Percentiles rank a stretch among this genome's conserved stretches.
These are phyloP conservation scores for Tylopilus balloui DNA, from an alignment of 768 basidiomycete genomes.

Conservation along the genomic window DNA sequence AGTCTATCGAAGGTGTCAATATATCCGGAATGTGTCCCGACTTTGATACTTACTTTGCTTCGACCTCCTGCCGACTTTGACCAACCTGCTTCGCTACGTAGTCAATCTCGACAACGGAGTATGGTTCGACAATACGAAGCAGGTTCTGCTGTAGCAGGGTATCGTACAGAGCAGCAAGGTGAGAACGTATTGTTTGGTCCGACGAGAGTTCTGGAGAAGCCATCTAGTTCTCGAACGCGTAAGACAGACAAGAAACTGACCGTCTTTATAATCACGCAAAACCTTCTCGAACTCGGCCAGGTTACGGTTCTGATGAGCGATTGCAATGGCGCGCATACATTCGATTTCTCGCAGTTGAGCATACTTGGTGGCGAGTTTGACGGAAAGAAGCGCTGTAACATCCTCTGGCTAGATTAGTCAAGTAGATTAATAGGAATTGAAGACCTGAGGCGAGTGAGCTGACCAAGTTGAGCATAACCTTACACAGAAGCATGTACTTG, in stretches of 20 bases:
- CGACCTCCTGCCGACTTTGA: slow-evolving; percentile 82
- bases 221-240: neutral
- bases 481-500: slow-evolving; percentile 98
- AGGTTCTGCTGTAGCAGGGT: slow-evolving; percentile 95
- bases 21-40: neutral
- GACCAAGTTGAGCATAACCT: slow-evolving; percentile 95
- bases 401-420: slow-evolving; percentile 72
- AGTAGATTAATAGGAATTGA: neutral
- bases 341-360: slow-evolving; percentile 86
- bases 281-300: slow-evolving; percentile 87
- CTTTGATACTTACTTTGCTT: slow-evolving; percentile 67
- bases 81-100: slow-evolving; percentile 85
- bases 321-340: slow-evolving; percentile 92
- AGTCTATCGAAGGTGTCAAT: slow-evolving; percentile 46
- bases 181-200: slow-evolving; percentile 92
- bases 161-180: slow-evolving; percentile 91
- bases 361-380: slow-evolving; percentile 87
- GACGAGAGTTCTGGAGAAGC: slow-evolving; percentile 77
- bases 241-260: slow-evolving; percentile 33
- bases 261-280: slow-evolving; percentile 79
- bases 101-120: slow-evolving; percentile 85
- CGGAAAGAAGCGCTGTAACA: slow-evolving; percentile 76
- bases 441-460: slow-evolving; percentile 25
- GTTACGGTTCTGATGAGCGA: slow-evolving; percentile 89
- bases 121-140: slow-evolving; percentile 92